A percentile compares a stretch with the other conserved stretches of the same genome.
Conservation (phyloP, 331 rosid species). For the Dryas integrifolia region DNA sequence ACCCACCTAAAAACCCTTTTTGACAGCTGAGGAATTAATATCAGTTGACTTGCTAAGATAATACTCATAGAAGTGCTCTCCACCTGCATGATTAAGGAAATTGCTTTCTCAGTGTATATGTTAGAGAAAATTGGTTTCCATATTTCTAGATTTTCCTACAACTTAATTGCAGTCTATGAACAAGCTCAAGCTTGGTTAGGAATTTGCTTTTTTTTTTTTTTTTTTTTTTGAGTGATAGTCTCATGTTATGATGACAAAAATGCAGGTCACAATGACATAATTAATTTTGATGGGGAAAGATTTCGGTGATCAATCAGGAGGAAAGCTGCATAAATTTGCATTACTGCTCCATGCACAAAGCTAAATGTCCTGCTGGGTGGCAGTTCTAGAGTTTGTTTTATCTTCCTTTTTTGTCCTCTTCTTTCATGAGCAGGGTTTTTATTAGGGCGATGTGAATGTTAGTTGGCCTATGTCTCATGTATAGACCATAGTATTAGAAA, state of each 20-base stretch:
- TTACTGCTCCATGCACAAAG: not conserved
- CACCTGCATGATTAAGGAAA: not conserved
- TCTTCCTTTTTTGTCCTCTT: not conserved
- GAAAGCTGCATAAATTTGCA: constrained; percentile 5
- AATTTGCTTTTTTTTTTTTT: constrained; percentile 5
- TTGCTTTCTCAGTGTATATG: not conserved
- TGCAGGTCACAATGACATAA: constrained; percentile 57
- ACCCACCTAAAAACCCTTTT: not conserved
- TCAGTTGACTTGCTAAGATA: not conserved
- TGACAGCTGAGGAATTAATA: not conserved
- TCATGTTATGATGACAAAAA: constrained; percentile 14
- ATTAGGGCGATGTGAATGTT: not conserved
- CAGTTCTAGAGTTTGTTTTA: constrained; percentile 1
- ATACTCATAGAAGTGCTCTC: not conserved
- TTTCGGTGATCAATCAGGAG: constrained; percentile 18
- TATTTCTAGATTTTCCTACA: not conserved
- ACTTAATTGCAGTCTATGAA: too few species aligned
- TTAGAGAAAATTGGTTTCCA: not conserved
- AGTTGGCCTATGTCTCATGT: not conserved
- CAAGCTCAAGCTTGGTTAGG: not conserved
- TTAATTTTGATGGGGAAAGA: constrained; percentile 47
- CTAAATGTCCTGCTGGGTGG: not conserved
- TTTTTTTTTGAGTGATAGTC: not conserved
- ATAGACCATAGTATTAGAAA: not conserved
- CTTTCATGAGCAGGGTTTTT: not conserved